Base-by-base conservation (phyloP, 2,329 filamentous ascomycete genomes). In the Coleophoma crateriformis region DNA sequence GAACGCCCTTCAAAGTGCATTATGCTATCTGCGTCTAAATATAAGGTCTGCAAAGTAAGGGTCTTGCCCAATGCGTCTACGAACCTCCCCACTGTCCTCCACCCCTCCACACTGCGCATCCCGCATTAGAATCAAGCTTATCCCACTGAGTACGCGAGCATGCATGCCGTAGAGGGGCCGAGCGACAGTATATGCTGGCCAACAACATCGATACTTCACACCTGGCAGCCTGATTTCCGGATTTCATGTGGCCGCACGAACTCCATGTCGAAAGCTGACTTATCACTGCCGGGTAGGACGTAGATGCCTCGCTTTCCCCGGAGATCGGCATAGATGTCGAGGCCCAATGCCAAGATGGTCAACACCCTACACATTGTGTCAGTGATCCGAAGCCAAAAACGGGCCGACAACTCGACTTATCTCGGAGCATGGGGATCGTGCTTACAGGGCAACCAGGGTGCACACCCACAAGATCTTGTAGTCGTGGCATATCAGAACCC, bases 401-500 rank as follows among this genome's bases (percentile, higher is more conserved):
- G 20, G 15, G 22, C 14, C 10, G 7, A 45, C 22, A 19, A 19
- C 19, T 3, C 19, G 19, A 19, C 19, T 19, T 3, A 3, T n/a
- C 19, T 19, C 19, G 3, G 17, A 7, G 19, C 7, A 20, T n/a
- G 33, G 39, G 33, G 37, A 47, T 50, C 22, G 10, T 22, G 57
- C 60, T 32, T 52, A 61, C 60, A 58, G 57, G 19, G 55, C 61
- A 43, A 58, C 40, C 33, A 64, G 47, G 1, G 60, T 60, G 54
- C 62, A 62, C 11, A 52, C 43, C 61, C 61, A 64, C 14, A 64
- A 34, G 17, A 56, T 53, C 40, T 63, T 64, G 32, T 64, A 64
- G 42, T 64, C 60, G 38, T 56, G 53, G 41, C 61, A 64, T 10
- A 64, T 56, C 10, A 52, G 50, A 12, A 56, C 56, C 14, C 46